Evolutionary conservation across 2,329 filamentous ascomycete genomes (phyloP).

Genomic region (Penicillium sp.): DNA sequence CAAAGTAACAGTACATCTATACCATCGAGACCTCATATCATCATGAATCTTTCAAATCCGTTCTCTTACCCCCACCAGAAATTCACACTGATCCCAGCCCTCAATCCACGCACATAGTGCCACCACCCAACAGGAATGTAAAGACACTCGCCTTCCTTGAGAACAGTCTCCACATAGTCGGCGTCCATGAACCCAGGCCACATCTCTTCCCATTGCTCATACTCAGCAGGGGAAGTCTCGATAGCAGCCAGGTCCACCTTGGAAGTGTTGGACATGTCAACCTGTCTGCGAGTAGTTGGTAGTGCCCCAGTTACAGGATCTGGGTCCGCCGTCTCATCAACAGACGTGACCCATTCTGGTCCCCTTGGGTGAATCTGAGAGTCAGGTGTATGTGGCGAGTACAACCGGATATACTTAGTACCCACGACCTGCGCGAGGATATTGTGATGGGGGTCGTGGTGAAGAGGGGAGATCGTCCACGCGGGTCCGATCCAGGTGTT

Average conservation of each 20-base stretch:
- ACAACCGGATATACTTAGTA: slow-evolving; percentile 82
- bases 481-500: slow-evolving; percentile 91
- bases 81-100: slow-evolving; percentile 83
- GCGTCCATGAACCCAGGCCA: slow-evolving; percentile 53
- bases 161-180: slow-evolving; percentile 63
- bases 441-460: slow-evolving; percentile 92
- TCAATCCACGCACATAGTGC: slow-evolving; percentile 87
- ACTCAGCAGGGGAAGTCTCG: slow-evolving; percentile 45
- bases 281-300: slow-evolving; percentile 24
- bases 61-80: slow-evolving; percentile 74
- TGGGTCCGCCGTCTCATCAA: not conserved
- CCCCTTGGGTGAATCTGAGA: slow-evolving; percentile 36
- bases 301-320: not conserved
- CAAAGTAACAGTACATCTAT: not conserved
- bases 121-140: slow-evolving; percentile 95
- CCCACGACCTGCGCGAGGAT: slow-evolving; percentile 83
- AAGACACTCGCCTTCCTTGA: slow-evolving; percentile 72
- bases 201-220: slow-evolving; percentile 35
- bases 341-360: slow-evolving; percentile 28
- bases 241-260: slow-evolving; percentile 63
- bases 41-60: not conserved
- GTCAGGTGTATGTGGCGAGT: slow-evolving; percentile 56
- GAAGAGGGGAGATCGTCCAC: slow-evolving; percentile 80
- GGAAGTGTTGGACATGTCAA: slow-evolving; percentile 92
- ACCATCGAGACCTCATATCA: not conserved